phyloP scores from a whole-genome alignment of 2,329 filamentous ascomycete genomes.

The Penicillium occitanis region DNA sequence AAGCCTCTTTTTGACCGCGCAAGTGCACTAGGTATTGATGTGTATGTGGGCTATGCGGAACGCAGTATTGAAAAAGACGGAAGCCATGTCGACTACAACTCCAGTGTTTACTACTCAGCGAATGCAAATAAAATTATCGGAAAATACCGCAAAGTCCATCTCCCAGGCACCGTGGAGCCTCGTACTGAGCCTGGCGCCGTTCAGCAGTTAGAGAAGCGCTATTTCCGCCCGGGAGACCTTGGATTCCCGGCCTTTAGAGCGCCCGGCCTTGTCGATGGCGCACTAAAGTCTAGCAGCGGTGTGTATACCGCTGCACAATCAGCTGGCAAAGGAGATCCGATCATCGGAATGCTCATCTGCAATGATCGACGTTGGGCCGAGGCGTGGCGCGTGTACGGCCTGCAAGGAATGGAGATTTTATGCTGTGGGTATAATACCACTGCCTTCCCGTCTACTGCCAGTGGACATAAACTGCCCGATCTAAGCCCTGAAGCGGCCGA shows the following conservation, averaged over 20 bases:
- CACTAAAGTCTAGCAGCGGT: constrained; percentile 14
- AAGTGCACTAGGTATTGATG: constrained; percentile 49
- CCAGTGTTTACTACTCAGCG: constrained; percentile 53
- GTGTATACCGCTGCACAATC: constrained; percentile 2
- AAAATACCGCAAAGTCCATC: constrained; percentile 58
- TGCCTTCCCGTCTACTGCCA: constrained; percentile 47
- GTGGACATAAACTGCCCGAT: constrained; percentile 39
- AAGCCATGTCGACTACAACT: constrained; percentile 49
- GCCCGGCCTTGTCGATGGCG: constrained; percentile 44
- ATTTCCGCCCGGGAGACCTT: constrained; percentile 54
- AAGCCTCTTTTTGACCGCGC: constrained; percentile 53
- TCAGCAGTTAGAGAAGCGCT: constrained; percentile 58
- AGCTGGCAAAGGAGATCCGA: constrained; percentile 49
- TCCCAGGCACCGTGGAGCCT: constrained; percentile 56
- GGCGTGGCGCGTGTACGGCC: constrained; percentile 53
- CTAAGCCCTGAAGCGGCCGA: constrained; percentile 50
- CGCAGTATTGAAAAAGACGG: constrained; percentile 40
- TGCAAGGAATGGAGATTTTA: constrained; percentile 53
- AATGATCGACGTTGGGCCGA: constrained; percentile 58
- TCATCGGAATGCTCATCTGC: constrained; percentile 57
- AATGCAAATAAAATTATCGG: constrained; percentile 43
- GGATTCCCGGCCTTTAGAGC: constrained; percentile 57
- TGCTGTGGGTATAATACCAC: constrained; percentile 51
- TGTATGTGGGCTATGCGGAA: constrained; percentile 57
- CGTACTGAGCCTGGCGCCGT: constrained; percentile 50